Evolutionary conservation across 176 grass and related monocot genomes (phyloP), one percentile per base, ranked within the genome.

Genomic region (Oryza meyeriana): DNA sequence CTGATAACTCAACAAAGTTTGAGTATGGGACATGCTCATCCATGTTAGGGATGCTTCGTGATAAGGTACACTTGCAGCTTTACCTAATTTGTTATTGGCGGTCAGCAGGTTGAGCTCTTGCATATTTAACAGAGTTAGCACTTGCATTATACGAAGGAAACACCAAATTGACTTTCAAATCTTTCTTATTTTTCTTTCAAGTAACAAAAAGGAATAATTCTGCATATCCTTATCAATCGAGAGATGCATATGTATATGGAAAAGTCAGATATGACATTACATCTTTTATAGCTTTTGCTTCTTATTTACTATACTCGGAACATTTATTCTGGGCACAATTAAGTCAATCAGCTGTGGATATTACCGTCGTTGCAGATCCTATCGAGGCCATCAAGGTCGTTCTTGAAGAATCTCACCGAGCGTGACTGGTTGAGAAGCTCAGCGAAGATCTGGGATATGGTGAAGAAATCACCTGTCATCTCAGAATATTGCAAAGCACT

Each of bases 341-440:
- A n/a, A 72, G 5, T 39, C 24, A 12, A 1, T 64, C 24, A 42
- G 27, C 6, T 75, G 8, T 32, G 6, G 64, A 50, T 31, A 22
- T 45, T 88, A 2, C 1, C 64, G 31, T 78, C 32, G 3, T 26
- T 73, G 52, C 83, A 98, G 95, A 74, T 98, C 68, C 64, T 98
- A 33, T 88, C 95, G 0, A 91, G 90, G 87, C 90, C 84, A 4
- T 64, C 83, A 42, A 87, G 64, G 29, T 73, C 90, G 25, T 95
- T 98, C 83, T 74, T 79, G 0, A 98, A 91, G 82, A 95, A 91
- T 63, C 91, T 93, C 2, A 89, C 92, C 0, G 95, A 95, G 67
- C 92, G 95, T 0, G 92, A 98, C 79, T 98, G 95, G 95, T 76
- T 95, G 81, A 88, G 92, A 50, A 90, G 93, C 86, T 93, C 95